Conservation (phyloP, 768 basidiomycete species). For the Crassisporium funariophilum region DNA sequence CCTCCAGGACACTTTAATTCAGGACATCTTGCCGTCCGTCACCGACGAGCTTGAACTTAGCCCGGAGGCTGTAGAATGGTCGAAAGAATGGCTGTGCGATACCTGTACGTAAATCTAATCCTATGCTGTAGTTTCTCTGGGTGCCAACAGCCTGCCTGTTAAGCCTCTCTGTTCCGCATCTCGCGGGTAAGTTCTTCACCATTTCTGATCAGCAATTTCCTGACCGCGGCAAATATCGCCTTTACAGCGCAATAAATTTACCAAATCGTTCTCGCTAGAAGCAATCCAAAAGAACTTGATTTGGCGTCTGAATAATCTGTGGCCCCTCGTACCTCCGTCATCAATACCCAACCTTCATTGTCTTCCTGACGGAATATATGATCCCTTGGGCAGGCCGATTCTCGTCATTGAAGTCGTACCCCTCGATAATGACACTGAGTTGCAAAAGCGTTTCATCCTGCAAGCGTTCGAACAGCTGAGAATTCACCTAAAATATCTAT, state of each 20-base stretch:
- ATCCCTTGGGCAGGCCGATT: conserved; percentile 69
- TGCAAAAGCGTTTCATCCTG: conserved; percentile 44
- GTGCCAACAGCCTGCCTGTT: conserved; percentile 22
- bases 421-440: conserved; percentile 40
- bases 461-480: conserved; percentile 60
- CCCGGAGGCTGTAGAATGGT: conserved; percentile 49
- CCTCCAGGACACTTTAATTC: conserved; percentile 53
- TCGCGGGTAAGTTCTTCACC: conserved; percentile 50
- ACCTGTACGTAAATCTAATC: conserved; percentile 47
- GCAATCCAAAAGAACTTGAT: conserved; percentile 53
- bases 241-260: conserved; percentile 67
- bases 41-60: conserved; percentile 57
- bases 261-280: conserved; percentile 61
- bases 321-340: conserved; percentile 33
- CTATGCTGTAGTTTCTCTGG: conserved; percentile 10
- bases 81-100: conserved; percentile 66
- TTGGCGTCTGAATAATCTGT: conserved; percentile 56
- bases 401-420: conserved; percentile 52
- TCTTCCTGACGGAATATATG: conserved; percentile 53
- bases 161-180: conserved; percentile 63
- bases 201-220: conserved; percentile 6
- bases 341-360: conserved; percentile 46
- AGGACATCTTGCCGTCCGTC: conserved; percentile 62
- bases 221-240: conserved; percentile 7
- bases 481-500: conserved; percentile 53